Base-by-base conservation (phyloP, 306 rosid genomes). In the Acacia acuminata region DNA sequence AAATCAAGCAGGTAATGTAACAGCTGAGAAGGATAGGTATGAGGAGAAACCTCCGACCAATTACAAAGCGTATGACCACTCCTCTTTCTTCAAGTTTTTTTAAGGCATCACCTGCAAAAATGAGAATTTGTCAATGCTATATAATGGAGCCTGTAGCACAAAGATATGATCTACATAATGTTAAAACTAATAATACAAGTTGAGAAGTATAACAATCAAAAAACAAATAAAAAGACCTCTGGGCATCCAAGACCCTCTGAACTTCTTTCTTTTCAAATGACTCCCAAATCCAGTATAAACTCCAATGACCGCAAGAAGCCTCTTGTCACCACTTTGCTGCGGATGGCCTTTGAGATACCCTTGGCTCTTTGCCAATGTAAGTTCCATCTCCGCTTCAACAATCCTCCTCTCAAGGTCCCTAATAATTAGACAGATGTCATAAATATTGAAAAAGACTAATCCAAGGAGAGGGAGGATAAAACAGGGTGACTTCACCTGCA, bases 181-280 rank as follows among this genome's bases (percentile, higher is more conserved):
- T 16, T 84, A 44, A 43, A 84, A 66, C 34, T 63, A 11, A 79
- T 34, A 20, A 16, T 65, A 75, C 61, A 36, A 24, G 36, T 25
- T 8, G 43, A 75, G 53, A 84, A 56, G 70, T 51, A 79, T 69
- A 66, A 78, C 45, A 72, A 83, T 72, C 6, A 73, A 24, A 77
- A 38, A 5, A 36, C 22, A 73, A n/a, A 65, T 43, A 27, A 7
- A 75, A 75, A 79, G 53, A 93, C 99, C 99, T 96, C 78, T 90
- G 36, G 98, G 99, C 98, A 96, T 94, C 99, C 99, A 96, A 63
- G 99, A 94, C 82, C 98, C 98, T 88, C 99, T 85, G 81, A 92
- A 91, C 63, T 78, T 84, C 79, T 91, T 94, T 78, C 99, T 89
- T 80, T 88, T 90, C 88, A 94, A 83, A 50, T 75, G 90, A 84